These are phyloP conservation scores for Peterozyma toletana DNA, from an alignment of 805 yeast genomes.

Conservation along the genomic window DNA sequence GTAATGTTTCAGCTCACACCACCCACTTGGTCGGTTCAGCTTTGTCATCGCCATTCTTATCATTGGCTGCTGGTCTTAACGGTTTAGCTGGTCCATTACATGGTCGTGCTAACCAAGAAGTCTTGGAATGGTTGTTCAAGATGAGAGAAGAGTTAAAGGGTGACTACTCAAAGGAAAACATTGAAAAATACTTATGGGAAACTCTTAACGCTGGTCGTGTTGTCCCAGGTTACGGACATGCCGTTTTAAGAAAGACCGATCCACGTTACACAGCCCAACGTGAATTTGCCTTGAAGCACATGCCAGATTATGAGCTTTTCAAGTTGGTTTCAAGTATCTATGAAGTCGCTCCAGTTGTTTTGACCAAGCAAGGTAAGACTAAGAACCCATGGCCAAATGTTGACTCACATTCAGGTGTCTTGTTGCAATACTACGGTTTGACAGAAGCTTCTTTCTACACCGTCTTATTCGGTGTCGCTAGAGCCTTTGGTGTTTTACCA, in stretches of 20 bases:
- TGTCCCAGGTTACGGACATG: conserved; percentile 87
- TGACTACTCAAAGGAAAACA: conserved; percentile 58
- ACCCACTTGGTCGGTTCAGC: conserved; percentile 85
- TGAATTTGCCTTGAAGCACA: conserved; percentile 67
- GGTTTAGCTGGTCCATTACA: conserved; percentile 87
- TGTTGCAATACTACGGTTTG: conserved; percentile 79
- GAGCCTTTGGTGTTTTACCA: conserved; percentile 82
- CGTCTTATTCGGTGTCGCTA: conserved; percentile 78
- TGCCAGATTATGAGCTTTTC: conserved; percentile 76
- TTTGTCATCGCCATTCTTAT: conserved; percentile 68
- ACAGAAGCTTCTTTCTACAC: conserved; percentile 81
- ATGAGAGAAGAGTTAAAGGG: conserved; percentile 64
- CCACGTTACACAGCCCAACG: conserved; percentile 85
- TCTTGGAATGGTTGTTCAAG: conserved; percentile 70
- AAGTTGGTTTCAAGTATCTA: conserved; percentile 70
- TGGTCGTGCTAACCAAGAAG: conserved; percentile 87
- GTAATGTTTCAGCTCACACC: conserved; percentile 82
- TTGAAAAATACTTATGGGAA: conserved; percentile 73
- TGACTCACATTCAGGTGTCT: conserved; percentile 82
- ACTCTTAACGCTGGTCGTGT: conserved; percentile 78
- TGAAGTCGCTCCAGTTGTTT: conserved; percentile 77
- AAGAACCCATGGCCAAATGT: conserved; percentile 94
- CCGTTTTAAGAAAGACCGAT: conserved; percentile 81
- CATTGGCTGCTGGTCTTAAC: conserved; percentile 75
- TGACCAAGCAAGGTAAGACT: conserved; percentile 81